These are phyloP conservation scores for Lichtheimia ornata DNA, from an alignment of 371 early-diverging fungal genomes.

Conservation along the genomic window DNA sequence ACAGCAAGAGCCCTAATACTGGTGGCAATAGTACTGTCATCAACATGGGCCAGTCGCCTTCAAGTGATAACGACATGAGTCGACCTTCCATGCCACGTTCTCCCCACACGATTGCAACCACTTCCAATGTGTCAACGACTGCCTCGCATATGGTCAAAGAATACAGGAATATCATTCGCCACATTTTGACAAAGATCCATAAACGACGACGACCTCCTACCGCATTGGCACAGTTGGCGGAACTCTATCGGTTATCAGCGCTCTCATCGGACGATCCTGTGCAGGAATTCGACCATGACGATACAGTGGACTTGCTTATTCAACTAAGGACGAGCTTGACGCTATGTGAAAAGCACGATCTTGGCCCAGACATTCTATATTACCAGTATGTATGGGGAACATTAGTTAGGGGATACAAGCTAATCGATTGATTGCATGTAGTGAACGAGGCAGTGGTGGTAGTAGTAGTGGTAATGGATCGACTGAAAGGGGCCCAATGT, in stretches of 20 bases:
- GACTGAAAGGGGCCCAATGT: no score
- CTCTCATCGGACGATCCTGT: slow-evolving; percentile 7
- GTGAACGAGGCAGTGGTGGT: no score
- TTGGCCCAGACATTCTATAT: slow-evolving; percentile 29
- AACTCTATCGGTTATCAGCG: slow-evolving; percentile 17
- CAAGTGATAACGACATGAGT: no score
- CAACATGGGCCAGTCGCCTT: no score
- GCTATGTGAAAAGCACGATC: slow-evolving; percentile 28
- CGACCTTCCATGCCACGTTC: no score
- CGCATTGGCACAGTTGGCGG: slow-evolving; percentile 26
- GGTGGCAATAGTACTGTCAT: no score
- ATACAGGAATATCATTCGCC: slow-evolving; percentile 43
- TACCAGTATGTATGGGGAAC: slow-evolving; percentile 25
- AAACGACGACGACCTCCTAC: slow-evolving; percentile 48
- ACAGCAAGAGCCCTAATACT: no score
- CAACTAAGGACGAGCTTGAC: slow-evolving; percentile 45
- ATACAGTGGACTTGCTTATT: slow-evolving; percentile 39
- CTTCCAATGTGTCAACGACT: background rate
- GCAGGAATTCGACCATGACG: slow-evolving; percentile 42
- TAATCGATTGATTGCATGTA: no score
- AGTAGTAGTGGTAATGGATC: no score
- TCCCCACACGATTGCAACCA: background rate
- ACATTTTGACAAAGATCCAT: slow-evolving; percentile 33
- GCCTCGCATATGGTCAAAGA: slow-evolving; percentile 42
- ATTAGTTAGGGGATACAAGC: no score